Conservation (phyloP, 768 basidiomycete genomes). For the Boletus subcaerulescens region DNA sequence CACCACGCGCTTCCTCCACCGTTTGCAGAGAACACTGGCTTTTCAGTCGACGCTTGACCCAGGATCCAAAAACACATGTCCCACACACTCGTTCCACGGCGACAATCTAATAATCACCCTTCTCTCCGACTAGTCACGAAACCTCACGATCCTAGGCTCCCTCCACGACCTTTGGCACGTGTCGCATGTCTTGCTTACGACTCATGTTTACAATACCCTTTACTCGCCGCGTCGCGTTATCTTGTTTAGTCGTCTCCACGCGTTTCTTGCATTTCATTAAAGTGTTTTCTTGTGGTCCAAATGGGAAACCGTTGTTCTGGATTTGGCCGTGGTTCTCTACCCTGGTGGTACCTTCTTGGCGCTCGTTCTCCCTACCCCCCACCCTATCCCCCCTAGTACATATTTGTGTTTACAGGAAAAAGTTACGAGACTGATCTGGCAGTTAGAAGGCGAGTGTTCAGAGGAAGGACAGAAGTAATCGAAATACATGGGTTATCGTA, state of each 20-base stretch:
- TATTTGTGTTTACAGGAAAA: slow-evolving; percentile 23
- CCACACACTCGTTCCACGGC: slow-evolving; percentile 22
- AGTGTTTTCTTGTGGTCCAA: slow-evolving; percentile 19
- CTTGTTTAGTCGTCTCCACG: slow-evolving; percentile 27
- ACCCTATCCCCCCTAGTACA: slow-evolving; percentile 11
- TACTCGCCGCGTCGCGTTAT: slow-evolving; percentile 28
- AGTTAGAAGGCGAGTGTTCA: slow-evolving; percentile 24
- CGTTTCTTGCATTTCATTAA: slow-evolving; percentile 21
- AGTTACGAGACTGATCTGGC: slow-evolving; percentile 26
- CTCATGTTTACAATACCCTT: slow-evolving; percentile 31
- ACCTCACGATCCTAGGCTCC: slow-evolving; percentile 17
- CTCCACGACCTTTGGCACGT: slow-evolving; percentile 13
- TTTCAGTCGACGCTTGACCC: slow-evolving; percentile 9
- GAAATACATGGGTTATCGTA: slow-evolving; percentile 26
- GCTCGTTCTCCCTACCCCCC: slow-evolving; percentile 3
- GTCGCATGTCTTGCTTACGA: slow-evolving; percentile 33
- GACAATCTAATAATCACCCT: slow-evolving; percentile 24
- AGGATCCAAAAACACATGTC: slow-evolving; percentile 14
- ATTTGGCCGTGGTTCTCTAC: slow-evolving; percentile 15
- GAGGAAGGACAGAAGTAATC: slow-evolving; percentile 34
- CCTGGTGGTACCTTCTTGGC: slow-evolving; percentile 11
- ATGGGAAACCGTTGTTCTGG: slow-evolving; percentile 20
- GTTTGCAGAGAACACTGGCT: slow-evolving; percentile 12
- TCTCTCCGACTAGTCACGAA: slow-evolving; percentile 22
- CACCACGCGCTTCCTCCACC: not conserved